Percentiles rank a stretch among this genome's conserved stretches.
These are phyloP conservation scores for Capronia coronata DNA, from an alignment of 2,329 filamentous ascomycete genomes.

Conservation along the genomic window DNA sequence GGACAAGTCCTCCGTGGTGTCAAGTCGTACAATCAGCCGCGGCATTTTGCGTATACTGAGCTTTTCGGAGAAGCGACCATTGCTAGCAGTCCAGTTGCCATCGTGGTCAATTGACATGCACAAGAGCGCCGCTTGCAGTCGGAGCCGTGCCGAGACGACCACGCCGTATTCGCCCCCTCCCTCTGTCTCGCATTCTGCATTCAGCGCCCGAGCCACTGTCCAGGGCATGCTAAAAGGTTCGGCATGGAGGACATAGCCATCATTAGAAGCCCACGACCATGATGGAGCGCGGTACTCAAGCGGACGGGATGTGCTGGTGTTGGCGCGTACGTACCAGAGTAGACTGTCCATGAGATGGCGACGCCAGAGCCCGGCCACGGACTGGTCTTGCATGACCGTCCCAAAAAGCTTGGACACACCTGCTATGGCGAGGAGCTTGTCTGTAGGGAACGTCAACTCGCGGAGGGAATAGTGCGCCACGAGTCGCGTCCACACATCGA, in stretches of 20 bases:
- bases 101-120: background rate
- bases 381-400: conserved; percentile 7
- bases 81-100: conserved; percentile 5
- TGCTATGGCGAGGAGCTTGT: conserved; percentile 23
- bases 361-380: conserved; percentile 14
- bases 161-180: conserved; percentile 8
- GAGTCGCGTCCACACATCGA: conserved; percentile 12
- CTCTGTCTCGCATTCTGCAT: background rate
- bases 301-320: conserved; percentile 2
- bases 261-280: conserved; percentile 22
- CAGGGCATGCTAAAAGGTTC: conserved; percentile 8
- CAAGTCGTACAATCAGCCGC: conserved; percentile 5
- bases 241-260: conserved; percentile 16
- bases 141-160: conserved; percentile 5
- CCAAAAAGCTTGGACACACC: conserved; percentile 17
- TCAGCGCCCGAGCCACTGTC: conserved; percentile 7
- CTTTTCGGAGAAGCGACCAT: no score
- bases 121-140: conserved; percentile 7
- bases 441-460: conserved; percentile 15
- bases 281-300: conserved; percentile 16
- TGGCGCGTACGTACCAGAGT: conserved; percentile 15
- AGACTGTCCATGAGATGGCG: conserved; percentile 10
- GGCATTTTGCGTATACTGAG: conserved; percentile 1
- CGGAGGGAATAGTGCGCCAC: conserved; percentile 16
- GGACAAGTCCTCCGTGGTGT: conserved; percentile 6